phyloP scores from a whole-genome alignment of 768 basidiomycete genomes.

The Mrakia blollopis region DNA sequence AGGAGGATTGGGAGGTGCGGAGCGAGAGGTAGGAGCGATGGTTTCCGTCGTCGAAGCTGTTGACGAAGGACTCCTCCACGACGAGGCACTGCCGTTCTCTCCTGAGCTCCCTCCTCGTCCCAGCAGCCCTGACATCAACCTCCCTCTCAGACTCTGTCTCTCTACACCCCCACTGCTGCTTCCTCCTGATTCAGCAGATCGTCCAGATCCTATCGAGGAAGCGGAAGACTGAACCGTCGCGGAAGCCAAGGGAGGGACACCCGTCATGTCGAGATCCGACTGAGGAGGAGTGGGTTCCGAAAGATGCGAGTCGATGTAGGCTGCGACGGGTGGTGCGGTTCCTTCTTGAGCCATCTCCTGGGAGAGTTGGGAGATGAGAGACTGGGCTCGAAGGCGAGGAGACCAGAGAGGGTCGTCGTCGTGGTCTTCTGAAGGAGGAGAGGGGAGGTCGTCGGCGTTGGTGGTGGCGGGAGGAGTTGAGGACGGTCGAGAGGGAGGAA shows the following conservation, averaged over 20 bases:
- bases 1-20: not conserved
- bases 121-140: not conserved
- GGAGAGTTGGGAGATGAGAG: conserved; percentile 11
- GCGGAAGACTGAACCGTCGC: no score
- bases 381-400: conserved; percentile 13
- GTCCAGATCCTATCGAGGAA: not conserved
- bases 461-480: not conserved
- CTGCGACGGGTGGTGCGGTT: not conserved
- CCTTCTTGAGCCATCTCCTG: conserved; percentile 1
- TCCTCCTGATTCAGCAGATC: not conserved
- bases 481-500: conserved; percentile 7
- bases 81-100: not conserved
- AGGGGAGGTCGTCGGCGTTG: not conserved
- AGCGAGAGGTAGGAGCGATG: not conserved
- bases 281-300: no score
- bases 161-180: not conserved
- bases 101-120: no score
- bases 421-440: not conserved
- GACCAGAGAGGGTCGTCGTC: conserved; percentile 14
- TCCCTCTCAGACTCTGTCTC: not conserved
- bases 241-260: not conserved
- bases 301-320: not conserved
- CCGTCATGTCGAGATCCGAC: not conserved
- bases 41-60: not conserved
- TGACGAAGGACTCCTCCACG: not conserved